phyloP scores from a whole-genome alignment of 768 basidiomycete genomes.

The Serendipita indica region DNA sequence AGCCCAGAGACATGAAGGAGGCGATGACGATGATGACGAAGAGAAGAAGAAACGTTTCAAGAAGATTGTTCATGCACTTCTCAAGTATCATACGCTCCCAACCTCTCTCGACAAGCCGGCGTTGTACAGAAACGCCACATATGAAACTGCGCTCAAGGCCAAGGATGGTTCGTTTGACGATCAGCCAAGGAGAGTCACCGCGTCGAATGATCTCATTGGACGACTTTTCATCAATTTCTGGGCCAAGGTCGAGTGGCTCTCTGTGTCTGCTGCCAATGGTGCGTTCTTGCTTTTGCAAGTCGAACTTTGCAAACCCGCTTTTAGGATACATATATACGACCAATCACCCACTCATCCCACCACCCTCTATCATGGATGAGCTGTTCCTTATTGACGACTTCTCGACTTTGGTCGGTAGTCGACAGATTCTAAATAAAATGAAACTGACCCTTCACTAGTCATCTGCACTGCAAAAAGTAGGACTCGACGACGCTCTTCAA shows the following conservation, averaged over 20 bases:
- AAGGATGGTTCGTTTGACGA: slow-evolving; percentile 30
- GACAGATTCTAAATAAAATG: background rate
- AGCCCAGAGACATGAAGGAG: slow-evolving; percentile 29
- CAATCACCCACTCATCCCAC: slow-evolving; percentile 40
- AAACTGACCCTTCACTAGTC: slow-evolving; percentile 25
- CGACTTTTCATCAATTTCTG: slow-evolving; percentile 34
- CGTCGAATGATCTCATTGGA: slow-evolving; percentile 18
- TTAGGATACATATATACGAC: slow-evolving; percentile 34
- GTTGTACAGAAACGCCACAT: slow-evolving; percentile 40
- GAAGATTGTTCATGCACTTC: slow-evolving; percentile 36
- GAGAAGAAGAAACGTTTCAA: slow-evolving; percentile 41
- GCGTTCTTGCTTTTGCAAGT: slow-evolving; percentile 11
- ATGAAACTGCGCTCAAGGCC: slow-evolving; percentile 32
- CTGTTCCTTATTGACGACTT: slow-evolving; percentile 32
- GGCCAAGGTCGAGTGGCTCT: slow-evolving; percentile 28
- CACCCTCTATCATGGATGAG: slow-evolving; percentile 35
- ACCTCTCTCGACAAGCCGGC: slow-evolving; percentile 24
- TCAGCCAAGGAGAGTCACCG: slow-evolving; percentile 32
- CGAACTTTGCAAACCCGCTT: slow-evolving; percentile 20
- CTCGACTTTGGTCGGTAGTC: slow-evolving; percentile 31
- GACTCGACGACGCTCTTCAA: slow-evolving; percentile 27
- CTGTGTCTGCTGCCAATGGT: slow-evolving; percentile 40
- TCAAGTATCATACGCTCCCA: slow-evolving; percentile 44
- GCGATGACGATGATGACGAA: slow-evolving; percentile 17
- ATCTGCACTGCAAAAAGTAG: slow-evolving; percentile 39